A percentile compares a stretch with the other conserved stretches of the same genome.
These are phyloP conservation scores for Leucosporidium scottii DNA, from an alignment of 768 basidiomycete genomes.

Conservation along the genomic window DNA sequence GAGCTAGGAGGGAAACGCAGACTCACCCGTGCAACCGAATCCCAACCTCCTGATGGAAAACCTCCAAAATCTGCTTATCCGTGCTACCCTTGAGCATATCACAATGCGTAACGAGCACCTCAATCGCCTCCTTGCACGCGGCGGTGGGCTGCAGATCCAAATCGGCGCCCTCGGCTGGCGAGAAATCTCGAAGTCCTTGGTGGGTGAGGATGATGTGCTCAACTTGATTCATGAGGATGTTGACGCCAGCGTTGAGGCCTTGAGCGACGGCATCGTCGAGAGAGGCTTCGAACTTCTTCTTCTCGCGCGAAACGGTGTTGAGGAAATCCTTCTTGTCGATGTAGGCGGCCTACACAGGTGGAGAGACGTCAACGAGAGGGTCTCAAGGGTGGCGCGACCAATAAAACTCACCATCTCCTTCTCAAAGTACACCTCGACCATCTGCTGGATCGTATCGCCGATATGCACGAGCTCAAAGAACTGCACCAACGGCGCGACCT, in stretches of 20 bases:
- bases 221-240: slow-evolving; percentile 52
- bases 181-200: slow-evolving; percentile 81
- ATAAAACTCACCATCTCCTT: slow-evolving; percentile 67
- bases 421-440: slow-evolving; percentile 97
- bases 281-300: slow-evolving; percentile 88
- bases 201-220: slow-evolving; percentile 82
- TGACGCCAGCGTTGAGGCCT: slow-evolving; percentile 89
- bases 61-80: slow-evolving; percentile 90
- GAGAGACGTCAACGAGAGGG: not conserved
- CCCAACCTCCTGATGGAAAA: slow-evolving; percentile 96
- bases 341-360: slow-evolving; percentile 43
- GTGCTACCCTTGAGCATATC: slow-evolving; percentile 85
- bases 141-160: slow-evolving; percentile 77
- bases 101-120: slow-evolving; percentile 83
- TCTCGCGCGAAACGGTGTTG: slow-evolving; percentile 86
- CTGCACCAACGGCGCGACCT: slow-evolving; percentile 83
- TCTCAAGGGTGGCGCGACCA: not conserved
- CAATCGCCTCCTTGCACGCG: slow-evolving; percentile 83
- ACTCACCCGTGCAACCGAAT: slow-evolving; percentile 73
- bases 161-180: slow-evolving; percentile 66
- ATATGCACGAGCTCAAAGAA: slow-evolving; percentile 97
- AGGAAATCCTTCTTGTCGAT: slow-evolving; percentile 68
- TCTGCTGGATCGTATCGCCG: slow-evolving; percentile 93
- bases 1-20: slow-evolving; percentile 31
- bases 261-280: slow-evolving; percentile 89